A percentile compares a stretch with the other conserved stretches of the same genome.
These are phyloP conservation scores for Parietaria judaica DNA, from an alignment of 306 rosid species.

Conservation along the genomic window DNA sequence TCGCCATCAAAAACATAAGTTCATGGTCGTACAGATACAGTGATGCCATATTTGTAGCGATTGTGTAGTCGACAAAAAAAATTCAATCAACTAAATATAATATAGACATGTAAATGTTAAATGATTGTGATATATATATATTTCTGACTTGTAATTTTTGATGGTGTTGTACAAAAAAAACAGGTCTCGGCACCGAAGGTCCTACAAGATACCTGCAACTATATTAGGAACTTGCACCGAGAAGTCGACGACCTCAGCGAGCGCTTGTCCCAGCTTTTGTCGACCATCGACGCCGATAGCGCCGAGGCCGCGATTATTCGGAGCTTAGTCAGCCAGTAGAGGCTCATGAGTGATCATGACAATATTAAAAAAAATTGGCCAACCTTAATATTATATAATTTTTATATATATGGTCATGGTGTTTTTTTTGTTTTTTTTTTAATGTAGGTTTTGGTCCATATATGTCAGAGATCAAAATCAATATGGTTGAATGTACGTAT, in stretches of 20 bases:
- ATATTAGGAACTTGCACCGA: conserved; percentile 76
- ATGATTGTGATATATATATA: not conserved
- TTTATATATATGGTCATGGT: not conserved
- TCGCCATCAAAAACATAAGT: not conserved
- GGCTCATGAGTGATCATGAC: not conserved
- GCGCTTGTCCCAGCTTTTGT: conserved; percentile 75
- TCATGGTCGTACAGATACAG: not conserved
- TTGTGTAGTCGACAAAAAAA: not conserved
- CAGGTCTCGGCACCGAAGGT: conserved; percentile 98
- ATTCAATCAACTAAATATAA: not conserved
- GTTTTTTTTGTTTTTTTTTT: not conserved
- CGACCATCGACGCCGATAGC: conserved; percentile 85
- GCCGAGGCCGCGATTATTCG: conserved; percentile 90
- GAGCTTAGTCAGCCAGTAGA: conserved; percentile 75
- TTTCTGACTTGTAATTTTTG: not conserved
- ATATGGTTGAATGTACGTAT: conserved; percentile 7
- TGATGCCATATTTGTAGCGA: not conserved
- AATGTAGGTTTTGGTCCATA: conserved; percentile 21
- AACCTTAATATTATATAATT: not conserved
- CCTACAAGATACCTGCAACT: conserved; percentile 97
- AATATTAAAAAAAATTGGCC: not conserved
- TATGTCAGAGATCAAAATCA: conserved; percentile 26
- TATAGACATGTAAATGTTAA: not conserved
- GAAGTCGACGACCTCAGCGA: conserved; percentile 92
- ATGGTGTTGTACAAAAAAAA: not conserved